Evolutionary conservation across 768 basidiomycete genomes (phyloP).

Genomic region (Cubamyces sp.): DNA sequence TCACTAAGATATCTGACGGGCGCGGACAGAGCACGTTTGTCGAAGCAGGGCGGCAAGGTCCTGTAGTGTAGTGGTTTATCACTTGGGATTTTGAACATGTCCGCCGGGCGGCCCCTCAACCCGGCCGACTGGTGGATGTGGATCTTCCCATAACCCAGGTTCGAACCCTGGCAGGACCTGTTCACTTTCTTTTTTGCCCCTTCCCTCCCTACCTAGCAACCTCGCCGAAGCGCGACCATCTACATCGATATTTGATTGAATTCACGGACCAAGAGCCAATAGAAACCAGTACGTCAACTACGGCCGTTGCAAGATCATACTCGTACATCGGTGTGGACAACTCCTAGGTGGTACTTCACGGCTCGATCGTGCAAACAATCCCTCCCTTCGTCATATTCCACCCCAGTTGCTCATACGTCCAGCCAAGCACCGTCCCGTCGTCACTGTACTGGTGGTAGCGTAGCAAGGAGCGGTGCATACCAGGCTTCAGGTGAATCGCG

Average conservation of each 20-base stretch:
- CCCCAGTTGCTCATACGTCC: conserved; percentile 49
- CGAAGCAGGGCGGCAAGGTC: conserved; percentile 1
- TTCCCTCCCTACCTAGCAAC: neutral
- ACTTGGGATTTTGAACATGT: conserved; percentile 27
- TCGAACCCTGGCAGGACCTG: conserved; percentile 29
- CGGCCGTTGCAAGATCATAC: too few relatives aligned
- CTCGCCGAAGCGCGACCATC: too few relatives aligned
- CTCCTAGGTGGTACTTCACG: neutral
- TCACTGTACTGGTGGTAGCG: conserved; percentile 26
- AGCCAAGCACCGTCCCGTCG: conserved; percentile 45
- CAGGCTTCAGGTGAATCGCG: conserved; percentile 57
- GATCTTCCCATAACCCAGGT: conserved; percentile 27
- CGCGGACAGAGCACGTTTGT: too few relatives aligned
- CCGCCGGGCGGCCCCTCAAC: neutral
- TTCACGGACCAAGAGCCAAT: too few relatives aligned
- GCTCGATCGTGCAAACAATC: conserved; percentile 22
- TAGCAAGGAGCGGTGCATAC: conserved; percentile 44
- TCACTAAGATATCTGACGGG: too few relatives aligned
- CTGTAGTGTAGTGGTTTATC: conserved; percentile 31
- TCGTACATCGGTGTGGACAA: too few relatives aligned
- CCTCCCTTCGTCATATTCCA: conserved; percentile 46
- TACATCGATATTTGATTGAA: too few relatives aligned
- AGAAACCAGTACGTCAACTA: too few relatives aligned
- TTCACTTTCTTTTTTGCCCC: neutral
- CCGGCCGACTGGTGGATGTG: neutral